phyloP scores from a whole-genome alignment of 2,329 filamentous ascomycete species.

The Xylariaceae sp. region DNA sequence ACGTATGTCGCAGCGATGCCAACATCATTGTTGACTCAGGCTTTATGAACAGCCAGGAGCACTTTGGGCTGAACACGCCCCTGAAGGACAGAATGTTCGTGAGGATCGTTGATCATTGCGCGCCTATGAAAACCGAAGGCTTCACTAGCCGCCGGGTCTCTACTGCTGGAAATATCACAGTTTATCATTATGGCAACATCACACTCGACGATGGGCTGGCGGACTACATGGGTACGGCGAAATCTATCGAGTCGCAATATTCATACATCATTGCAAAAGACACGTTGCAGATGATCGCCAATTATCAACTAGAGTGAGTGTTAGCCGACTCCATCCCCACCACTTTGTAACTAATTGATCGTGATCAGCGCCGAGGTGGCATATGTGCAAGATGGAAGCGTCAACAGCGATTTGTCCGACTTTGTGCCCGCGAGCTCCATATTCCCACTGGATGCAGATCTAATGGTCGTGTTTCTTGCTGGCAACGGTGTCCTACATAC shows the following conservation, averaged over 20 bases:
- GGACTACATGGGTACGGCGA: slow-evolving; percentile 1
- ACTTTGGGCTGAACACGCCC: slow-evolving; percentile 11
- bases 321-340: not conserved
- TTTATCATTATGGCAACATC: slow-evolving; percentile 12
- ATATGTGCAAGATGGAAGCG: not conserved
- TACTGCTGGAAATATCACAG: not conserved
- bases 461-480: slow-evolving; percentile 1
- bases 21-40: slow-evolving; percentile 15
- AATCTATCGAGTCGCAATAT: slow-evolving; percentile 7
- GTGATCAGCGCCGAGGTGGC: not conserved
- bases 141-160: slow-evolving; percentile 5
- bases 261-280: not conserved
- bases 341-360: not conserved
- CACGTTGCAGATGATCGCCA: not conserved
- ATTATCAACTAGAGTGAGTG: not conserved
- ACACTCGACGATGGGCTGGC: not conserved
- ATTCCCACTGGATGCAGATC: slow-evolving; percentile 3
- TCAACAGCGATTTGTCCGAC: not conserved
- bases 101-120: slow-evolving; percentile 13
- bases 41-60: slow-evolving; percentile 5
- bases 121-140: slow-evolving; percentile 8
- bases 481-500: slow-evolving; percentile 4
- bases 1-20: slow-evolving; percentile 1
- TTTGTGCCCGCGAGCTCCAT: slow-evolving; percentile 3
- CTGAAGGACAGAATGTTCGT: not conserved